Conservation (phyloP, 2,329 filamentous ascomycete genomes). For the Dactylonectria macrodidyma region DNA sequence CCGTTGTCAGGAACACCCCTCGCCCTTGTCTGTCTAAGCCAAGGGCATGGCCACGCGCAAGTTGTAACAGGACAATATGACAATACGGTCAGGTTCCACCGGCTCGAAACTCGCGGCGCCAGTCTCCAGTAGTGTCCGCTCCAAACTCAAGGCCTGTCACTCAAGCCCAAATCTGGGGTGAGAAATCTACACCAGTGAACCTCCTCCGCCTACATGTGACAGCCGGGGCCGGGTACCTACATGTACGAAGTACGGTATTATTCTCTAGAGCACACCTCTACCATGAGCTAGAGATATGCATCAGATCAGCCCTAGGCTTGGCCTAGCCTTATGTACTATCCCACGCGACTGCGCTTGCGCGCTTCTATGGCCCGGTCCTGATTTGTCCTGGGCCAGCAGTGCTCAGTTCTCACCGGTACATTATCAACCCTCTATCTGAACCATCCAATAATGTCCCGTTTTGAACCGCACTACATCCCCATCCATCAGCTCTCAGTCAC, state of each 20-base stretch:
- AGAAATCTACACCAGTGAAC: conserved; percentile 18
- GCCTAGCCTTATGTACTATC: conserved; percentile 29
- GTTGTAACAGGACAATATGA: conserved; percentile 4
- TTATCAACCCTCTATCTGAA: background rate
- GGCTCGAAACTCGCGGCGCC: conserved; percentile 29
- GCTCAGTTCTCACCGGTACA: conserved; percentile 1
- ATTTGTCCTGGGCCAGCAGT: conserved; percentile 25
- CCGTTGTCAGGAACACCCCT: background rate
- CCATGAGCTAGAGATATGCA: conserved; percentile 2
- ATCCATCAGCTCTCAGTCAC: background rate
- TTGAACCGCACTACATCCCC: background rate
- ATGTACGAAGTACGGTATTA: background rate
- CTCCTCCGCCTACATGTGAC: conserved; percentile 45
- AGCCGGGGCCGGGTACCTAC: conserved; percentile 43
- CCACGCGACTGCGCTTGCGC: conserved; percentile 31
- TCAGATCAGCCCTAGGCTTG: conserved; percentile 41
- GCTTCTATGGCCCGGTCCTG: conserved; percentile 27
- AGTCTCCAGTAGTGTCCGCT: conserved; percentile 23
- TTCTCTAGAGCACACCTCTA: conserved; percentile 12
- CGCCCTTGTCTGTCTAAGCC: background rate
- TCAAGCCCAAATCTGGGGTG: conserved; percentile 45
- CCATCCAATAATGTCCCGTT: background rate
- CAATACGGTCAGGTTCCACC: conserved; percentile 27
- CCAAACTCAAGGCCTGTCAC: conserved; percentile 35
- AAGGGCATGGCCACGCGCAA: background rate